Conservation (phyloP, 1,139 yeast species). For the Debaryomyces nepalensis region DNA sequence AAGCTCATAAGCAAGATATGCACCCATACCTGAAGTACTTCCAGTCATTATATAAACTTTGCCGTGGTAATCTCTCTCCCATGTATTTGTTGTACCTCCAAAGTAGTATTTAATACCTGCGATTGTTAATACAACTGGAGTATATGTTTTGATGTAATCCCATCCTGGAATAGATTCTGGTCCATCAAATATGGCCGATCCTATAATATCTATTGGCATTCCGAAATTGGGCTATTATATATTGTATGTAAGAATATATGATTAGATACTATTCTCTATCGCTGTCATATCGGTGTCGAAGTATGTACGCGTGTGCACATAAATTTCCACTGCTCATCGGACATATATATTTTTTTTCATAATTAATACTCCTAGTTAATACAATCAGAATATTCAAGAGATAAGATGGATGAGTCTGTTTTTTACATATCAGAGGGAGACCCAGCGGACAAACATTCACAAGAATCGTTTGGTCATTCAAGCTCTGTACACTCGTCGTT, state of each 20-base stretch:
- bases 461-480: slow-evolving; percentile 53
- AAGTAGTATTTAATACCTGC: slow-evolving; percentile 69
- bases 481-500: slow-evolving; percentile 57
- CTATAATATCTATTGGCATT: slow-evolving; percentile 86
- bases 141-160: slow-evolving; percentile 55
- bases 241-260: not conserved
- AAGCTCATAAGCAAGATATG: slow-evolving; percentile 70
- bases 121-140: slow-evolving; percentile 37
- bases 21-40: slow-evolving; percentile 92
- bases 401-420: slow-evolving; percentile 61
- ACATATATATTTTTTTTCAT: slow-evolving; percentile 11
- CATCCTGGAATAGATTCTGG: slow-evolving; percentile 71
- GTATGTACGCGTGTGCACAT: slow-evolving; percentile 10
- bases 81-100: slow-evolving; percentile 77
- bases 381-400: not conserved
- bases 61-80: slow-evolving; percentile 94
- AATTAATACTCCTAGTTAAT: not conserved
- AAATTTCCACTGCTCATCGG: slow-evolving; percentile 10
- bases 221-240: not conserved
- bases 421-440: slow-evolving; percentile 59
- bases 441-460: slow-evolving; percentile 49
- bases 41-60: slow-evolving; percentile 78
- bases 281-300: slow-evolving; percentile 4
- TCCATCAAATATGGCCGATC: slow-evolving; percentile 70
- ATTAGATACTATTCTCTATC: slow-evolving; percentile 4